Conservation (phyloP, 768 basidiomycete genomes). For the Kwoniella sp. region DNA sequence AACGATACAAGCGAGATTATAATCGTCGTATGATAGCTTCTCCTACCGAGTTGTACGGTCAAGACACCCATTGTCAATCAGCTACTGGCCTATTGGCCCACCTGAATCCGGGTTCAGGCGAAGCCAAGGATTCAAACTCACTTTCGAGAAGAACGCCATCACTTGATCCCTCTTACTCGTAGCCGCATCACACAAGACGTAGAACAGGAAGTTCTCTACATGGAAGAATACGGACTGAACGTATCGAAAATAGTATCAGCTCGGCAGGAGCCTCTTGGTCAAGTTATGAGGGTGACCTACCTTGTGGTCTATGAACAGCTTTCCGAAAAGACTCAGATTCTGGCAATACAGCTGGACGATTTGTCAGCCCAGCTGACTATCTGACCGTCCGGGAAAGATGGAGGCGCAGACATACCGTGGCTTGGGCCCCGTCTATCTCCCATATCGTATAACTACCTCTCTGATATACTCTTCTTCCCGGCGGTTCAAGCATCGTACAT, state of each 20-base stretch:
- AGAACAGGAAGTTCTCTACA: slow-evolving; percentile 70
- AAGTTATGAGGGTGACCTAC: slow-evolving; percentile 59
- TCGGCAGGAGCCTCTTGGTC: too few species aligned
- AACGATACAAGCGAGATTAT: slow-evolving; percentile 95
- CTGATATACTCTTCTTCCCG: slow-evolving; percentile 87
- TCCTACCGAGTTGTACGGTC: slow-evolving; percentile 70
- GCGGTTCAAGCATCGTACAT: slow-evolving; percentile 60
- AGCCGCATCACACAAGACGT: slow-evolving; percentile 79
- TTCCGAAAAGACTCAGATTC: slow-evolving; percentile 91
- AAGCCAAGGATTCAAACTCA: too few species aligned
- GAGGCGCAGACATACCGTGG: slow-evolving; percentile 78
- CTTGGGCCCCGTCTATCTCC: slow-evolving; percentile 87
- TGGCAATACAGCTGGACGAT: slow-evolving; percentile 85
- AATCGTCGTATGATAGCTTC: slow-evolving; percentile 92
- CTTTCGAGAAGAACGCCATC: slow-evolving; percentile 75
- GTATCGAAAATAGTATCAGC: background rate
- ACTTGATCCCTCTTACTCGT: slow-evolving; percentile 77
- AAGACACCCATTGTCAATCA: too few species aligned
- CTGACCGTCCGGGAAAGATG: too few species aligned
- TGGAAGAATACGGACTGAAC: slow-evolving; percentile 51
- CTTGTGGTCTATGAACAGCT: slow-evolving; percentile 98
- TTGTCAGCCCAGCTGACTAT: background rate
- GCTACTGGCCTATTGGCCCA: too few species aligned
- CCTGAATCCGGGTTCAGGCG: too few species aligned
- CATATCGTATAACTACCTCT: slow-evolving; percentile 85